These are phyloP conservation scores for Phytopythium montanum DNA, from an alignment of 352 stramenopile genomes.

Conservation along the genomic window DNA sequence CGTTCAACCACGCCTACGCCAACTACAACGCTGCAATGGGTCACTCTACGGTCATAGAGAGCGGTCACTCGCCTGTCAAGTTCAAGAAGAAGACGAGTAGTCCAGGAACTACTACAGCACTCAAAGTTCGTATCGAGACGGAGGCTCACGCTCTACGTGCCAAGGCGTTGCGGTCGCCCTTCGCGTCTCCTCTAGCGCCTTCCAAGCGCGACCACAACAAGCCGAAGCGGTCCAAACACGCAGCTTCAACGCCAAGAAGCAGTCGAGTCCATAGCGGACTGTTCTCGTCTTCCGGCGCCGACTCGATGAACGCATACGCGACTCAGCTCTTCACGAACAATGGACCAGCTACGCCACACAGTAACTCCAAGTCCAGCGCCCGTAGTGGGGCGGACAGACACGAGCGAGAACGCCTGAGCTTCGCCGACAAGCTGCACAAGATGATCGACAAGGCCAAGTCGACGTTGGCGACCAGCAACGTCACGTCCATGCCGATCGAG, in stretches of 20 bases:
- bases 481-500: slow-evolving; percentile 4
- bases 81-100: slow-evolving; percentile 38
- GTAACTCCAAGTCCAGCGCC: slow-evolving; percentile 5
- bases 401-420: slow-evolving; percentile 67
- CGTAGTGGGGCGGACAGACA: slow-evolving; percentile 19
- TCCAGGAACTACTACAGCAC: slow-evolving; percentile 12
- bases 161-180: slow-evolving; percentile 23
- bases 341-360: slow-evolving; percentile 4
- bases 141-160: slow-evolving; percentile 31
- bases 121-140: slow-evolving; percentile 41
- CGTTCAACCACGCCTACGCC: slow-evolving; percentile 10
- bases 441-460: slow-evolving; percentile 87
- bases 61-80: slow-evolving; percentile 2
- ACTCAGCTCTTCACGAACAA: slow-evolving; percentile 63
- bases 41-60: not conserved
- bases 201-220: slow-evolving; percentile 17
- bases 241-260: slow-evolving; percentile 16
- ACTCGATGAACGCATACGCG: slow-evolving; percentile 70
- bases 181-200: slow-evolving; percentile 26
- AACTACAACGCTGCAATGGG: slow-evolving; percentile 6
- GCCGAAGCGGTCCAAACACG: slow-evolving; percentile 22
- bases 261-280: slow-evolving; percentile 9
- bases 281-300: slow-evolving; percentile 7
- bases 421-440: slow-evolving; percentile 84
- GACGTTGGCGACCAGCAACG: slow-evolving; percentile 36